Evolutionary conservation across 2,329 filamentous ascomycete species (phyloP).

Genomic region (Penicillium sp.): DNA sequence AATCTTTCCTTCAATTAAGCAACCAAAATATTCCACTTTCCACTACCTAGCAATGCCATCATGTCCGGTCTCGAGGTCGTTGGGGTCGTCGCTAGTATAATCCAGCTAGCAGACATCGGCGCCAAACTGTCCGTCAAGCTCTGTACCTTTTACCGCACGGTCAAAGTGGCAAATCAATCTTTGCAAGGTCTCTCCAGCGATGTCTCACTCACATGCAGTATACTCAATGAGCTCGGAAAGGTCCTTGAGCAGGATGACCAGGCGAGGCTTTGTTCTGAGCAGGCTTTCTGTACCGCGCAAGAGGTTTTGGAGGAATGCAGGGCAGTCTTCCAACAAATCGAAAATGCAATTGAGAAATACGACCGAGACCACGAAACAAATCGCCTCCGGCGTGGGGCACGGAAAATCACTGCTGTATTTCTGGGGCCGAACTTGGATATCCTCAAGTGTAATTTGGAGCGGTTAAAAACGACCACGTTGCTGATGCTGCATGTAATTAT

Average conservation of each 20-base stretch:
- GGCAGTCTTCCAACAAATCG: slow-evolving; percentile 22
- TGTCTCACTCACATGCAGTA: slow-evolving; percentile 28
- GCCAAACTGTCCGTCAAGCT: too few species aligned
- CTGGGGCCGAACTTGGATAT: slow-evolving; percentile 25
- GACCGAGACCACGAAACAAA: not conserved
- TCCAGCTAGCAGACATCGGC: too few species aligned
- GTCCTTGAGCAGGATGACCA: slow-evolving; percentile 25
- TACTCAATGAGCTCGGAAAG: slow-evolving; percentile 28
- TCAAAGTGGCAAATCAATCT: slow-evolving; percentile 24
- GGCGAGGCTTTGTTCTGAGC: slow-evolving; percentile 17
- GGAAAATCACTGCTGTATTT: slow-evolving; percentile 20
- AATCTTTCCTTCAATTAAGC: too few species aligned
- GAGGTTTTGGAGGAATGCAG: slow-evolving; percentile 23
- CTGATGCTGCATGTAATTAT: slow-evolving; percentile 27
- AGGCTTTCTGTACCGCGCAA: slow-evolving; percentile 13
- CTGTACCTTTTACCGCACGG: slow-evolving; percentile 26
- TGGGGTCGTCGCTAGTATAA: too few species aligned
- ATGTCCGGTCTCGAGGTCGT: too few species aligned
- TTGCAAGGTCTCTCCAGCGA: slow-evolving; percentile 29
- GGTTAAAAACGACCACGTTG: slow-evolving; percentile 27
- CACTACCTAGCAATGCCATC: too few species aligned
- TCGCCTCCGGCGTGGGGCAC: not conserved
- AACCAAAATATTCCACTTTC: too few species aligned
- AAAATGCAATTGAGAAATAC: not conserved
- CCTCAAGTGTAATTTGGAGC: slow-evolving; percentile 30